phyloP scores from a whole-genome alignment of 2,329 filamentous ascomycete species.

The Ascosphaera aggregata region DNA sequence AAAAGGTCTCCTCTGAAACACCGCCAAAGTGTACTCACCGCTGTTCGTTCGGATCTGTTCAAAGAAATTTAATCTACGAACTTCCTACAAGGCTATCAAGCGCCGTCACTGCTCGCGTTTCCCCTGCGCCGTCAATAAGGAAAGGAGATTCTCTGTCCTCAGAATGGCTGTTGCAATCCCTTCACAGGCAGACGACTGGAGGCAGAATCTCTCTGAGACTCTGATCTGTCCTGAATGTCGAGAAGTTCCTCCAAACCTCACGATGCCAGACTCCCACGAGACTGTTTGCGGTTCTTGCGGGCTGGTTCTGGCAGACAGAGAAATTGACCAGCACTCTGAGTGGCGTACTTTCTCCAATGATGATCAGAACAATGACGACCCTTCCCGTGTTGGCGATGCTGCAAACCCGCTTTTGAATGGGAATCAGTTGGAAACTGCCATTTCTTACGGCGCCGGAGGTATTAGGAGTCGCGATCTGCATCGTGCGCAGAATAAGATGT shows the following conservation, averaged over 20 bases:
- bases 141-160: constrained; percentile 2
- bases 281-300: constrained; percentile 86
- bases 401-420: constrained; percentile 78
- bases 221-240: constrained; percentile 80
- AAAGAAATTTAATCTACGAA: constrained; percentile 22
- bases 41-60: constrained; percentile 38
- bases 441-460: constrained; percentile 56
- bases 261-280: constrained; percentile 84
- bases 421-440: constrained; percentile 68
- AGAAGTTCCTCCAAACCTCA: constrained; percentile 72
- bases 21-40: constrained; percentile 48
- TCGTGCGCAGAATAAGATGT: constrained; percentile 61
- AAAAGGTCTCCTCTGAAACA: background rate
- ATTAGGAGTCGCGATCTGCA: constrained; percentile 51
- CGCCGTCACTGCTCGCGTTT: constrained; percentile 18
- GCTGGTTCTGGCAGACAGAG: constrained; percentile 68
- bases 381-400: constrained; percentile 90
- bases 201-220: constrained; percentile 67
- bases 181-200: constrained; percentile 30
- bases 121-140: constrained; percentile 6
- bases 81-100: constrained; percentile 21
- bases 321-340: constrained; percentile 89
- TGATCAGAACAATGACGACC: constrained; percentile 87
- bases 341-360: constrained; percentile 99
- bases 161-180: constrained; percentile 14